Evolutionary conservation across 129 eudicot genomes (phyloP).

Genomic region (Lonicera japonica): DNA sequence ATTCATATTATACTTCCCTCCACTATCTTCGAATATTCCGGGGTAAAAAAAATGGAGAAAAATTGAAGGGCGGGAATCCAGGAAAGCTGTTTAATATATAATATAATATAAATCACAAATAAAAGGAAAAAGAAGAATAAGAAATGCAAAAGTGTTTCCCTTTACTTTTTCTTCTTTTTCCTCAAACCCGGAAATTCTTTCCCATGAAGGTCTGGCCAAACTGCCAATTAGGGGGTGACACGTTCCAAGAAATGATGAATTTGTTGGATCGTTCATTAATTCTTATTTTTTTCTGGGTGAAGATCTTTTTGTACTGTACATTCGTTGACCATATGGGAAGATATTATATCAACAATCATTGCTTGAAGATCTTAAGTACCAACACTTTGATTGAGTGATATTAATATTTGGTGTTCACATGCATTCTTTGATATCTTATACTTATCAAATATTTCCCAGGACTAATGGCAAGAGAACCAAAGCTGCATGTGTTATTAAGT

Average conservation of each 20-base stretch:
- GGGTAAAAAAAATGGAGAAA: slow-evolving; percentile 11
- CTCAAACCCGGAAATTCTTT: slow-evolving; percentile 63
- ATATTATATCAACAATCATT: no score
- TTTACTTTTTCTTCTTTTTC: background rate
- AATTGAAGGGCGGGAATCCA: slow-evolving; percentile 13
- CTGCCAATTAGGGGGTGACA: slow-evolving; percentile 70
- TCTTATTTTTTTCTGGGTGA: no score
- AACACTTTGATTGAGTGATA: no score
- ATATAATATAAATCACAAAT: slow-evolving; percentile 19
- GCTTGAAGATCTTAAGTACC: no score
- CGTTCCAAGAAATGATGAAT: slow-evolving; percentile 76
- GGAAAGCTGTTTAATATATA: slow-evolving; percentile 8
- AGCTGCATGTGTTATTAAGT: no score
- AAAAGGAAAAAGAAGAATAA: slow-evolving; percentile 20
- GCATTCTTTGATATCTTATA: no score
- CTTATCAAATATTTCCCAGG: no score
- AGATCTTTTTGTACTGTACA: no score
- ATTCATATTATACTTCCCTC: slow-evolving; percentile 4
- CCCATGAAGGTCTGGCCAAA: slow-evolving; percentile 77
- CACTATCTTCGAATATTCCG: slow-evolving; percentile 6
- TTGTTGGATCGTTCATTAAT: no score
- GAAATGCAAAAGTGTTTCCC: slow-evolving; percentile 8
- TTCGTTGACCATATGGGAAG: no score
- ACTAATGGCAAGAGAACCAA: no score
- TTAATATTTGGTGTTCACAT: no score